Base-by-base conservation (phyloP, 371 early-diverging fungal species). In the Chytridiales sp. region DNA sequence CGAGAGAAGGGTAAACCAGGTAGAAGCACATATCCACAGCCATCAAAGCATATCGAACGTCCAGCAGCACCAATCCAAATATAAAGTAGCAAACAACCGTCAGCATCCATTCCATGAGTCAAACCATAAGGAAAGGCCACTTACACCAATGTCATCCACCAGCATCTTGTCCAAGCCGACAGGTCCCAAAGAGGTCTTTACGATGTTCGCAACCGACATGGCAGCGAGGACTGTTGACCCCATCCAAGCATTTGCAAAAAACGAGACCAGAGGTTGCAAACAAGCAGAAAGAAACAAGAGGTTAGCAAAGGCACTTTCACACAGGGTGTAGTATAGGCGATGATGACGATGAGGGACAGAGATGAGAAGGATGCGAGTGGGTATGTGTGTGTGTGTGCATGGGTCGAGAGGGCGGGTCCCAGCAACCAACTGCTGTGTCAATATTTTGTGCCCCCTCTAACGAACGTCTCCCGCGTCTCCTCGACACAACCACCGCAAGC, bases 161-260 rank as follows among this genome's bases (percentile, higher is more conserved):
- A 99, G 83, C 99, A 99, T 99, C 82, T 99, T 99, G 82, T 99
- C 99, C 55, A 99, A 84, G 17, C 99, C 99, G 50, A 99, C 96
- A 19, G 99, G 99, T 11, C 99, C 99, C 66, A 98, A 86, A 32
- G 99, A 98, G 24, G 93, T 93, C 79, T 96, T 97, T 50, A 99
- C 94, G 67, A 98, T 91, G 72, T 98, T 98, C 62, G 98, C 94
- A 67, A 99, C 91, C 40, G 98, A 89, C 41, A 87, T 51, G 2
- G 85, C 90, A 5, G 91, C 90, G 67, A 86, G 72, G 46, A 89
- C 89, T 88, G 64, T 4, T 29, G 34, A 13, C 13, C 0, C 30
- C 19, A 38, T 24, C 22, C 32, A 38, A 2, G 19, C 17, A 22
- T 27, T 11, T 6, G 47, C 19, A 27, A 47, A 13, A n/a, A n/a